A percentile compares a stretch with the other conserved stretches of the same genome.
phyloP scores from a whole-genome alignment of 257 asterid genomes.

The Euphrasia confusa region DNA sequence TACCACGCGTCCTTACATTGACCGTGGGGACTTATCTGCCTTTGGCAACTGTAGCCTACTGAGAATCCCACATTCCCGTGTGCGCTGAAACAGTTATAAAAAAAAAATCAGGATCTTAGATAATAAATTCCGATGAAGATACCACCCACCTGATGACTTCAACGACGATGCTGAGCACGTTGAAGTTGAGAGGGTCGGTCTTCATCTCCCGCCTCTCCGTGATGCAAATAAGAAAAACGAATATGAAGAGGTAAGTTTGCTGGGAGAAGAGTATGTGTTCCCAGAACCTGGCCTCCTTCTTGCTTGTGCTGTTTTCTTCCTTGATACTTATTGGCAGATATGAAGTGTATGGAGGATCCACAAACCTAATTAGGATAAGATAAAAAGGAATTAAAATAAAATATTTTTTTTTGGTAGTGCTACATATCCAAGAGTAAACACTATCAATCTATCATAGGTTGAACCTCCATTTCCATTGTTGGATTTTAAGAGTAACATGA shows the following conservation, averaged over 20 bases:
- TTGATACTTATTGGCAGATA: conserved; percentile 26
- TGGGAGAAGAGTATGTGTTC: conserved; percentile 2
- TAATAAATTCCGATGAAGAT: neutral
- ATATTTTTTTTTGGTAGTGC: too few species aligned
- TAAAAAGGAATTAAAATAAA: too few species aligned
- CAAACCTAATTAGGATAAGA: too few species aligned
- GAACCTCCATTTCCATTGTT: neutral
- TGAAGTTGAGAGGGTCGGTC: conserved; percentile 5
- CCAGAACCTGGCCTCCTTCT: conserved; percentile 5
- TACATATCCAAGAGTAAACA: too few species aligned
- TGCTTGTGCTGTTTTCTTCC: neutral
- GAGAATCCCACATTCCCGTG: conserved; percentile 12
- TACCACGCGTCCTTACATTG: neutral
- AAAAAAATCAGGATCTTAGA: neutral
- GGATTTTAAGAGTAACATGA: neutral
- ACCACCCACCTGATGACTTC: neutral
- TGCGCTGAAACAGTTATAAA: neutral
- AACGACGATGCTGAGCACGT: neutral
- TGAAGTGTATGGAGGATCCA: conserved; percentile 34
- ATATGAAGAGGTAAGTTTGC: neutral
- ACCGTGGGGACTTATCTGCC: neutral
- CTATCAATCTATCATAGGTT: too few species aligned
- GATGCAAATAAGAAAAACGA: neutral
- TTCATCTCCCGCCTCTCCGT: neutral
- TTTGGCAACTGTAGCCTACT: neutral